Evolutionary conservation across 2,329 filamentous ascomycete genomes (phyloP), one percentile per base, ranked within the genome.

Genomic region (Botryotinia globosa): DNA sequence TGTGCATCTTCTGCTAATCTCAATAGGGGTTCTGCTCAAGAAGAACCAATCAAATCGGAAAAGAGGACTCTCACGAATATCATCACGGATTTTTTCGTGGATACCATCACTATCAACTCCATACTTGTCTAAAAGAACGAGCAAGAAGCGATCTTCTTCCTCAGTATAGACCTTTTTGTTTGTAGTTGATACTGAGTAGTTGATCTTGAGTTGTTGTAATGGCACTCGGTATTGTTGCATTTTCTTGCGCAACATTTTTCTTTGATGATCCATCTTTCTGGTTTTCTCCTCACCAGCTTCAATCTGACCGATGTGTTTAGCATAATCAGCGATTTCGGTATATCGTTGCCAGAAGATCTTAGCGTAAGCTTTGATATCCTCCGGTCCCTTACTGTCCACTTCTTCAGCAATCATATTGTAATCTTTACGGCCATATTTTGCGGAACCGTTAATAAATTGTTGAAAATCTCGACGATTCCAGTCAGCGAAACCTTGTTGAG

Each of bases 31-130:
- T 63, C 96, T 90, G 81, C 93, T 97, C 58, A 99, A 87, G 86
- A 99, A 98, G 85, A 99, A 99, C 97, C 97, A 99, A 81, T 99
- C 96, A 79, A 99, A 99, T 56, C 96, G 90, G 87, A 99, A 99
- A 5, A 99, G 85, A 16, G 96, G 94, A 72, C 92, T 95, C 76
- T 98, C 94, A 48, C 94, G 92, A 76, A 99, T 97, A 81, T 98
- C 96, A 76, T 98, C 95, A n/a, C 96, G 91, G 80, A 99, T 97
- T 81, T 90, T 91, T 78, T 99, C 96, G 81, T 96, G 97, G 75
- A 99, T 88, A 48, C 89, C 89, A 78, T 98, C 95, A 1, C 92
- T 92, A 80, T 99, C 97, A 51, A 99, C 90, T 10, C 97, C 96
- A 78, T 94, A 92, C 82, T 91, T 93, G 83, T 99, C 94, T 9